Base-by-base conservation (phyloP, 352 stramenopile genomes). In the Globisporangium barbulae region DNA sequence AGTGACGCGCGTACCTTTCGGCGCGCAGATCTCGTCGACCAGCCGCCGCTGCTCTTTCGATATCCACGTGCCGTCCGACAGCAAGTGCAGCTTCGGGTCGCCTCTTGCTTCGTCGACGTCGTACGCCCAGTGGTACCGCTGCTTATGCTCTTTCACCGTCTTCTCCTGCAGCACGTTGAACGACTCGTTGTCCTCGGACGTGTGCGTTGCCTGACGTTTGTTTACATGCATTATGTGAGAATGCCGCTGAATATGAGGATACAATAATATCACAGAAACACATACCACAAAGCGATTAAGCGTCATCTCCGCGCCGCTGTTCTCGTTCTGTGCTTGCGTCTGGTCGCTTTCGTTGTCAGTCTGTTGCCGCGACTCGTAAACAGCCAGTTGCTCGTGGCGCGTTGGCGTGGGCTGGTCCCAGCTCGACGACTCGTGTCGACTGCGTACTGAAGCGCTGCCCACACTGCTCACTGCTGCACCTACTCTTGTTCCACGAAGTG, bases 181-280 rank as follows among this genome's bases (percentile, higher is more conserved):
- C 22, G 85, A 71, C 13, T 83, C 79, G 53, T 96, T 96, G 71
- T 96, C 87, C 58, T 96, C 87, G 0, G 87, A 94, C 41, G 87
- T 96, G 66, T 96, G 81, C 0, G 79, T 91, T 37, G 82, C 80
- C 79, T 89, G 35, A 10, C 19, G 4, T 10, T 28, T 21, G 13
- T 10, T 28, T 21, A 6, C 9, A 54, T n/a, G 21, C 31, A 56
- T 47, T 21, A 7, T 7, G 41, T 30, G 3, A 31, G 28, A 17
- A 54, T 15, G 54, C 7, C 31, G 1, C 31, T 41, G 25, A 25
- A 8, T 31, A 13, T 10, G 12, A 7, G 28, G 37, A 15, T 10
- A 25, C 3, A 31, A 8, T 44, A 22, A 8, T 44, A 22, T 17
- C 1, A 5, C 19, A 22, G 37, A 17, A 25, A 7, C 3, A 53